Evolutionary conservation across 108 stramenopile genomes (phyloP).

Genomic region (Skeletonema costatum): DNA sequence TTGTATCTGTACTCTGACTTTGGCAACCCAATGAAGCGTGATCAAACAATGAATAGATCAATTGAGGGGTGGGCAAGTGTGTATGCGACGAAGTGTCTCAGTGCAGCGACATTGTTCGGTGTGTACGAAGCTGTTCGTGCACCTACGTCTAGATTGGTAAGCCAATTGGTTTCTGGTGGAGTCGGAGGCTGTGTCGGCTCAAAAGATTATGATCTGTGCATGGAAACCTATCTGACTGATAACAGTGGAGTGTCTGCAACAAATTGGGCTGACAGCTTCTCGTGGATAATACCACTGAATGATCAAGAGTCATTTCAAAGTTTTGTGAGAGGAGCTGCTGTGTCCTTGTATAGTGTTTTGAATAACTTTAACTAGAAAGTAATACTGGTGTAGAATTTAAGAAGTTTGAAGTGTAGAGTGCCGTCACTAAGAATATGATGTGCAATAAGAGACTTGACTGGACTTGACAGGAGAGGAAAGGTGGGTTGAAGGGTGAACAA

Average conservation of each 20-base stretch:
- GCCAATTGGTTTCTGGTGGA: constrained; percentile 63
- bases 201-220: constrained; percentile 55
- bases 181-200: constrained; percentile 71
- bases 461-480: too few relatives aligned
- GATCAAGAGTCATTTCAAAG: constrained; percentile 29
- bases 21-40: constrained; percentile 58
- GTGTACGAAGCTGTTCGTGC: constrained; percentile 65
- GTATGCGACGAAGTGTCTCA: constrained; percentile 57
- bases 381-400: neutral
- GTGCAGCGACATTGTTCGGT: constrained; percentile 72
- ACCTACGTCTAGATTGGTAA: constrained; percentile 52
- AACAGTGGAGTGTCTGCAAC: constrained; percentile 52
- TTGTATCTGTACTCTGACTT: constrained; percentile 59
- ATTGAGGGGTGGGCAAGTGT: constrained; percentile 58
- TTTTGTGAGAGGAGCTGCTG: constrained; percentile 18
- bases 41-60: constrained; percentile 53
- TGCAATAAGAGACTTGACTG: too few relatives aligned
- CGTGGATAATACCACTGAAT: constrained; percentile 31
- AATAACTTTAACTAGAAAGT: neutral
- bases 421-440: too few relatives aligned
- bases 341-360: constrained; percentile 24
- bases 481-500: too few relatives aligned
- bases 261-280: constrained; percentile 40
- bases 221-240: constrained; percentile 62
- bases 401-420: neutral